Percentiles rank a stretch among this genome's conserved stretches.
Conservation (phyloP, 257 asterid species). For the Nicotiana undulata region DNA sequence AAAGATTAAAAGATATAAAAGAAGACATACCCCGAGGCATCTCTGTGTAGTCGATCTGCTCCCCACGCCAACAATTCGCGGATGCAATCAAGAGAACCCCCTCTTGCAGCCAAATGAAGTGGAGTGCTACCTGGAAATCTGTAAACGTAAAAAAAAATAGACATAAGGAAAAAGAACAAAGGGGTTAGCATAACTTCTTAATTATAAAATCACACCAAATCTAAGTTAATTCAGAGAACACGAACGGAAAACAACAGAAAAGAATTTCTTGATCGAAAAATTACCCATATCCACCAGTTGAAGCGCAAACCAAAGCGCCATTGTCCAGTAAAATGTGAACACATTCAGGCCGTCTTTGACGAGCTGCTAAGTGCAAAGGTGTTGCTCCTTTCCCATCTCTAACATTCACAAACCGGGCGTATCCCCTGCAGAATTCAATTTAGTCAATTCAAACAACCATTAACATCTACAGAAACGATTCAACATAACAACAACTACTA, state of each 20-base stretch:
- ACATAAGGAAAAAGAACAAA: neutral
- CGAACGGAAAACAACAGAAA: neutral
- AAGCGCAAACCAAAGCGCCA: slow-evolving; percentile 87
- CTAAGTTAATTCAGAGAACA: neutral
- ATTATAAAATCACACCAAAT: neutral
- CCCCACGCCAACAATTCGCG: slow-evolving; percentile 94
- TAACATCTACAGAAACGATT: neutral
- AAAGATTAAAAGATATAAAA: neutral
- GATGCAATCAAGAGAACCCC: slow-evolving; percentile 94
- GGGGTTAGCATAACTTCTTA: neutral
- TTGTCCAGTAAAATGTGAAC: slow-evolving; percentile 62
- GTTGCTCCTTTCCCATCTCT: slow-evolving; percentile 97
- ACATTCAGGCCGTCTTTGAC: slow-evolving; percentile 72
- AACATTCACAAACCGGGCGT: slow-evolving; percentile 77
- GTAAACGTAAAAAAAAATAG: neutral
- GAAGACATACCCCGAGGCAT: slow-evolving; percentile 63
- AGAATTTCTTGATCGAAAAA: neutral
- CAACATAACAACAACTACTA: neutral
- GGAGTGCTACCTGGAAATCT: slow-evolving; percentile 90
- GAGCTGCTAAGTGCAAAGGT: slow-evolving; percentile 92
- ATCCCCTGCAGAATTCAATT: slow-evolving; percentile 50
- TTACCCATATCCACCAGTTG: slow-evolving; percentile 84
- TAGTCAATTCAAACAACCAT: neutral
- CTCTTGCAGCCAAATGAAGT: slow-evolving; percentile 98
- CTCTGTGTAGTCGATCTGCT: slow-evolving; percentile 83